phyloP scores from a whole-genome alignment of 805 yeast genomes.

The Yarrowia sp. region DNA sequence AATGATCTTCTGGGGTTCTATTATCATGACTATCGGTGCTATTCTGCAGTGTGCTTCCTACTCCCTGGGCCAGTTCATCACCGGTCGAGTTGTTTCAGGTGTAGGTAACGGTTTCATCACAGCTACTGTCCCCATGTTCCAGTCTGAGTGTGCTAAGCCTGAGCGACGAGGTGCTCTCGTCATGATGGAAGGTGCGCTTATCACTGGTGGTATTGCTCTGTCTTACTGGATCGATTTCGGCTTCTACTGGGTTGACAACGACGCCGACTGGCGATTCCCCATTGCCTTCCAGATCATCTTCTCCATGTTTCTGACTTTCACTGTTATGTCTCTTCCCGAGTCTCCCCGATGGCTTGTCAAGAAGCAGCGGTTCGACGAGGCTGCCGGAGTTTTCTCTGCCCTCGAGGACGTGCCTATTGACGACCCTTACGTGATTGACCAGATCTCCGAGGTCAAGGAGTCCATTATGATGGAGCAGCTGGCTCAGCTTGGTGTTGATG shows the following conservation, averaged over 20 bases:
- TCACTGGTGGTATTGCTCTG: constrained; percentile 71
- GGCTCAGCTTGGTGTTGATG: constrained; percentile 19
- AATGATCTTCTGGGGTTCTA: constrained; percentile 49
- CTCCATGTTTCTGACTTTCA: constrained; percentile 55
- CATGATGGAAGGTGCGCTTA: constrained; percentile 66
- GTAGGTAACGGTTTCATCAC: constrained; percentile 74
- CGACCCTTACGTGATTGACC: constrained; percentile 18
- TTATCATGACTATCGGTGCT: constrained; percentile 52
- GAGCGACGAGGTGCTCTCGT: constrained; percentile 67
- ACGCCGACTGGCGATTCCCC: constrained; percentile 73
- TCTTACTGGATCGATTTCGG: constrained; percentile 49
- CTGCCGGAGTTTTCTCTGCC: constrained; percentile 41
- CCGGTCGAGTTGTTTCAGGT: constrained; percentile 72
- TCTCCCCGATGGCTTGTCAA: constrained; percentile 81
- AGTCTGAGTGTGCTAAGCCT: constrained; percentile 69
- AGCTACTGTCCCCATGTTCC: constrained; percentile 81
- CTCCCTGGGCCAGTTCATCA: constrained; percentile 31
- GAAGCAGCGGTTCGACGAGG: constrained; percentile 53
- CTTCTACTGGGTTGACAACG: constrained; percentile 55
- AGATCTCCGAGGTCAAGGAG: constrained; percentile 18
- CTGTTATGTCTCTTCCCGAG: constrained; percentile 72
- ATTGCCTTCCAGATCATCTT: constrained; percentile 65
- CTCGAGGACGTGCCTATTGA: constrained; percentile 19
- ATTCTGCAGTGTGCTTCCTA: constrained; percentile 44
- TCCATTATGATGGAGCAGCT: constrained; percentile 23